phyloP scores from a whole-genome alignment of 1,284 basidiomycete species.

The Ceratobasidium sp. region DNA sequence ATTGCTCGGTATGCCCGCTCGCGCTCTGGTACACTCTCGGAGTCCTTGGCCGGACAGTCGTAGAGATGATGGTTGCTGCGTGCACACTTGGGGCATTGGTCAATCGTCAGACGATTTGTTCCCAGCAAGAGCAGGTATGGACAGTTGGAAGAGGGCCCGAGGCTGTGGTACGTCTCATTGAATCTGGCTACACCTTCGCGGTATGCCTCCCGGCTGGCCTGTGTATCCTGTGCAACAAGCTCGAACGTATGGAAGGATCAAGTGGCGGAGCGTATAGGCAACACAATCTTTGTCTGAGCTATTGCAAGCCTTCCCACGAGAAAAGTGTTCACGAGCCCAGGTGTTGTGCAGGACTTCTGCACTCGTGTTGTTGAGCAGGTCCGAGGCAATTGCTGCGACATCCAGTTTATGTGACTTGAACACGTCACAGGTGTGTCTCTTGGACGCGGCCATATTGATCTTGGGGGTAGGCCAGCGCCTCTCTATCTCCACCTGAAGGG shows the following conservation, averaged over 20 bases:
- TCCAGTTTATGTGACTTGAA: no score
- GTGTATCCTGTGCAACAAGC: not conserved
- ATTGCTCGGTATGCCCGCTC: not conserved
- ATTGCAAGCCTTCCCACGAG: not conserved
- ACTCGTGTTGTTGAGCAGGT: not conserved
- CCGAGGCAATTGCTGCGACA: not conserved
- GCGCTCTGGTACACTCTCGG: not conserved
- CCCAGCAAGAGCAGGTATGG: slow-evolving; percentile 6
- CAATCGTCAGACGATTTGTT: not conserved
- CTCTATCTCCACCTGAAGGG: slow-evolving; percentile 3
- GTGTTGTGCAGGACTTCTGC: not conserved
- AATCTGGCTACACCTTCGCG: not conserved
- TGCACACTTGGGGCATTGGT: not conserved
- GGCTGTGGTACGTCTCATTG: not conserved
- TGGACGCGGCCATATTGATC: slow-evolving; percentile 3
- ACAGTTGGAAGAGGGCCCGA: not conserved
- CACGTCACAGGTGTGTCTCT: no score
- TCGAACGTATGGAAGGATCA: not conserved
- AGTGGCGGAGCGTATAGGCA: not conserved
- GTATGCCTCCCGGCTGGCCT: not conserved
- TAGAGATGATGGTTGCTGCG: not conserved
- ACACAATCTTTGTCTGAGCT: not conserved
- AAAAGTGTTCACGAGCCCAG: slow-evolving; percentile 1
- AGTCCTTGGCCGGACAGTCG: not conserved
- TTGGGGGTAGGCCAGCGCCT: not conserved